Percentiles rank a stretch among this genome's conserved stretches.
phyloP scores from a whole-genome alignment of 2,329 filamentous ascomycete species.

The Westerdykella aurantiaca region DNA sequence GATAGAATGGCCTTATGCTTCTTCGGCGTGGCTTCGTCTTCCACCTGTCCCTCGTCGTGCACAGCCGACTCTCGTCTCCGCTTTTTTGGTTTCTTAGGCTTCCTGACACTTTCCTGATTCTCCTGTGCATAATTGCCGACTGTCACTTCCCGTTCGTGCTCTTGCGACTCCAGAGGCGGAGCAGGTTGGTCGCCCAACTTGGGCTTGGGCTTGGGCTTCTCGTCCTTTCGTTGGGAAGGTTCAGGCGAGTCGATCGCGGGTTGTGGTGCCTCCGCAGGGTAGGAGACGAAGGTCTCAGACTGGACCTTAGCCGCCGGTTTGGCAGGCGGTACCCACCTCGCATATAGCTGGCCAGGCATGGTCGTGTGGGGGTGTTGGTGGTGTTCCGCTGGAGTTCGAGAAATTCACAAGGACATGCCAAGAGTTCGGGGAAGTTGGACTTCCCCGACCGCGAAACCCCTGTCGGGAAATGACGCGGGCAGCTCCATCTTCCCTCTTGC shows the following conservation, averaged over 20 bases:
- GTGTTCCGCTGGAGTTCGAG: constrained; percentile 1
- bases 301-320: constrained; percentile 11
- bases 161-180: constrained; percentile 20
- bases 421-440: constrained; percentile 25
- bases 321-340: constrained; percentile 42
- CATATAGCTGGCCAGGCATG: constrained; percentile 46
- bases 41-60: constrained; percentile 14
- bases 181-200: too few species aligned
- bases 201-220: constrained; percentile 23
- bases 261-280: not conserved
- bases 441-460: constrained; percentile 15
- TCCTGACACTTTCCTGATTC: constrained; percentile 35
- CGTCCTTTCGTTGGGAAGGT: constrained; percentile 10
- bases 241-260: too few species aligned
- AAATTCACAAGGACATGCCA: constrained; percentile 12
- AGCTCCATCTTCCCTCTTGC: not conserved
- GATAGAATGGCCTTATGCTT: constrained; percentile 38
- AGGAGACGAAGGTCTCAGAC: not conserved
- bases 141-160: not conserved
- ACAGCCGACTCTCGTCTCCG: constrained; percentile 27
- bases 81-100: constrained; percentile 36
- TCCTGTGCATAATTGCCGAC: constrained; percentile 19
- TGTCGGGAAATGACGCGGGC: constrained; percentile 13
- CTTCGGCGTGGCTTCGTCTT: constrained; percentile 24
- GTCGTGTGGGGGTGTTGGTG: constrained; percentile 3